Evolutionary conservation across 139 green algal species (phyloP).

Genomic region (Coccomyxa sp.): DNA sequence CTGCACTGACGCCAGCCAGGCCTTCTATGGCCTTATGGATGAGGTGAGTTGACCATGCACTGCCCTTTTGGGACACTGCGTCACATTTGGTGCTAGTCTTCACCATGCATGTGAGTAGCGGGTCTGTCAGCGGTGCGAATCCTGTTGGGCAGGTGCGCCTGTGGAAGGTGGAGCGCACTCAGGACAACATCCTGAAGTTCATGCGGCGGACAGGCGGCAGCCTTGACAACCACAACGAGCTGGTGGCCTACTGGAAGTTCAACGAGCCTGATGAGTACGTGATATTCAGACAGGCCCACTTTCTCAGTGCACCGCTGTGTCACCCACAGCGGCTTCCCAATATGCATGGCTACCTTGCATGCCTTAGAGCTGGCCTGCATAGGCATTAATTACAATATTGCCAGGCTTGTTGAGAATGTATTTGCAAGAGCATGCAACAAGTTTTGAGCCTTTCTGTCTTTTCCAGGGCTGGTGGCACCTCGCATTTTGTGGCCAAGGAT

Average conservation of each 20-base stretch:
- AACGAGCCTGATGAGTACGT: slow-evolving; percentile 60
- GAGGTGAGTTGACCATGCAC: slow-evolving; percentile 53
- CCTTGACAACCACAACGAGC: slow-evolving; percentile 50
- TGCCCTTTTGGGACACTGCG: too few species aligned
- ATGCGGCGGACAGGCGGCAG: slow-evolving; percentile 47
- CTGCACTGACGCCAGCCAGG: slow-evolving; percentile 72
- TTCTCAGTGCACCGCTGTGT: background rate
- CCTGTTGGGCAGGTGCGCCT: slow-evolving; percentile 30
- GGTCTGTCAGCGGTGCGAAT: background rate
- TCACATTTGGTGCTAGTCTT: too few species aligned
- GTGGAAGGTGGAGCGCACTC: slow-evolving; percentile 57
- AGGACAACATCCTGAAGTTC: slow-evolving; percentile 68
- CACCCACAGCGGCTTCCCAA: background rate
- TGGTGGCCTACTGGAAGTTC: slow-evolving; percentile 86
- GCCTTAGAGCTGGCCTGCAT: background rate
- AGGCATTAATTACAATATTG: background rate
- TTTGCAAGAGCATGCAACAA: background rate
- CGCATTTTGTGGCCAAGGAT: slow-evolving; percentile 51
- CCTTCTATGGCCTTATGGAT: slow-evolving; percentile 78
- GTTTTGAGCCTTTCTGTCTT: background rate
- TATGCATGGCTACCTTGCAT: background rate
- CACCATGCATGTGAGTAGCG: too few species aligned
- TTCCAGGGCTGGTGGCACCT: background rate
- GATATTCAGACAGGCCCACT: background rate
- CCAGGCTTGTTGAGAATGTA: background rate